Evolutionary conservation across 805 yeast species (phyloP).

Genomic region (Ogataea nonfermentans): DNA sequence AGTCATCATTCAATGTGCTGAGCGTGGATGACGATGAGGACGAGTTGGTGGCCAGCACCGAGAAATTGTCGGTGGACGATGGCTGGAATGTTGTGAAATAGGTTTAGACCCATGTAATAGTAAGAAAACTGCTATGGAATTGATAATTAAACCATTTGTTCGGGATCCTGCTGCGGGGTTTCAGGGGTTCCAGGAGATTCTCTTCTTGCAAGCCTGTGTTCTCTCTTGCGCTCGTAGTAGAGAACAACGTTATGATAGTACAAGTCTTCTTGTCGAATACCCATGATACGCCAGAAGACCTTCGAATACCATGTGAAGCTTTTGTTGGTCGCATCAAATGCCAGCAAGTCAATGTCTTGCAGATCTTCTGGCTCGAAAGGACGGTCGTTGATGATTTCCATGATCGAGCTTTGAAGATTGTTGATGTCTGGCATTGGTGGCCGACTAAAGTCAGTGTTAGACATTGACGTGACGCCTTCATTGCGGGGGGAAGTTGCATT

Average conservation of each 20-base stretch:
- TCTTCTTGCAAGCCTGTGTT: conserved; percentile 17
- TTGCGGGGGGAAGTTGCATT: conserved; percentile 7
- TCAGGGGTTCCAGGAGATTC: neutral
- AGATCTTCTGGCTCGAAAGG: conserved; percentile 41
- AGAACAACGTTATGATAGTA: conserved; percentile 50
- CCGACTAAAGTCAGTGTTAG: conserved; percentile 15
- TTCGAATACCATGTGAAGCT: conserved; percentile 27
- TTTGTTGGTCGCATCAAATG: conserved; percentile 37
- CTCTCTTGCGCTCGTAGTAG: conserved; percentile 31
- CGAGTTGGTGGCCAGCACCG: conserved; percentile 26
- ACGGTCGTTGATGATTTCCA: conserved; percentile 33
- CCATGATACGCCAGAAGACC: conserved; percentile 57
- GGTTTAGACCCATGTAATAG: neutral
- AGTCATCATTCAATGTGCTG: conserved; percentile 50
- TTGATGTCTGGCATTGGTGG: conserved; percentile 30
- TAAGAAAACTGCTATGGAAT: neutral
- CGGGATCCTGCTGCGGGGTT: conserved; percentile 2
- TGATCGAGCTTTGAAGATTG: conserved; percentile 24
- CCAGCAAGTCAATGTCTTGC: conserved; percentile 44
- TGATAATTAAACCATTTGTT: conserved; percentile 9
- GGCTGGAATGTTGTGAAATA: conserved; percentile 48
- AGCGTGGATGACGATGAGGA: conserved; percentile 48
- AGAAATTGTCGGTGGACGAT: conserved; percentile 39
- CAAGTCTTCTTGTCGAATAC: conserved; percentile 47
- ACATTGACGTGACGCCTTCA: conserved; percentile 10